These are phyloP conservation scores for Elongisporangium anandrum DNA, from an alignment of 352 stramenopile genomes.

Conservation along the genomic window DNA sequence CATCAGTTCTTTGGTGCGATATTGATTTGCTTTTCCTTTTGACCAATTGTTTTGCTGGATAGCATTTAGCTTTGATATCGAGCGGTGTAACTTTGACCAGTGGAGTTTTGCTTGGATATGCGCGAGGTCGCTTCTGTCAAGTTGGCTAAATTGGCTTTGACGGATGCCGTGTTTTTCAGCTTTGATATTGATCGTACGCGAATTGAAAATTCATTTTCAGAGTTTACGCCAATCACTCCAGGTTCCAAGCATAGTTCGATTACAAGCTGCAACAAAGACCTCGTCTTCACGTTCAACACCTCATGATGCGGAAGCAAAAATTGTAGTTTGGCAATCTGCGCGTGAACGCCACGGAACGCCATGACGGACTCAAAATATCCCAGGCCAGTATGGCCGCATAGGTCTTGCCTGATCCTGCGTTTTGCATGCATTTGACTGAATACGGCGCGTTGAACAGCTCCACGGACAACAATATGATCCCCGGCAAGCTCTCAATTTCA, in stretches of 20 bases:
- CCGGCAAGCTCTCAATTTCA: neutral
- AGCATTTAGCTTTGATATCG: too few relatives aligned
- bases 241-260: neutral
- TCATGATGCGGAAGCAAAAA: neutral
- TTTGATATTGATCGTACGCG: neutral
- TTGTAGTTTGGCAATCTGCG: neutral
- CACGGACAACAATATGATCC: slow-evolving; percentile 9
- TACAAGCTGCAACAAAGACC: neutral
- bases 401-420: neutral
- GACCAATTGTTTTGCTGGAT: too few relatives aligned
- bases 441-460: slow-evolving; percentile 27
- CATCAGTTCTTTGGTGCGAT: too few relatives aligned
- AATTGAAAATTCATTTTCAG: too few relatives aligned
- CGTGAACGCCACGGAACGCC: neutral
- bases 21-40: too few relatives aligned
- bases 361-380: neutral
- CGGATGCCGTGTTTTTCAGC: neutral
- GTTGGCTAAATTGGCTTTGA: neutral
- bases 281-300: neutral
- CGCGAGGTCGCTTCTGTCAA: too few relatives aligned
- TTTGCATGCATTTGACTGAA: slow-evolving; percentile 18
- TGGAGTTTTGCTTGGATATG: too few relatives aligned
- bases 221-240: neutral
- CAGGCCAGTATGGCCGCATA: neutral
- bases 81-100: too few relatives aligned